Evolutionary conservation across 352 stramenopile species (phyloP).

Genomic region (Globisporangium polare): DNA sequence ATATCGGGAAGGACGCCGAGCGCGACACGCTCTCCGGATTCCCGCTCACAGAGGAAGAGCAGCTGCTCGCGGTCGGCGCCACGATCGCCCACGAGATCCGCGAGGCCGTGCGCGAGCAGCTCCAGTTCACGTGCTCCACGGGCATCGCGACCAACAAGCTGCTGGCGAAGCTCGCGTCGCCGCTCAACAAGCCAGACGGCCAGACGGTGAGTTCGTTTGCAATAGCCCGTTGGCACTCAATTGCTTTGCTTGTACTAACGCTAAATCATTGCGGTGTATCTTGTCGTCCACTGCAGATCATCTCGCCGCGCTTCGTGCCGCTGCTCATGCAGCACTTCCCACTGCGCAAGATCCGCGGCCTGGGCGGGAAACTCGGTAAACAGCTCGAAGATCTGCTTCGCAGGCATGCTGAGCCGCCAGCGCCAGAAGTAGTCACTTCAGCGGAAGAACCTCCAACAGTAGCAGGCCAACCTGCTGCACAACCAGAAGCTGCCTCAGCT

Average conservation of each 20-base stretch:
- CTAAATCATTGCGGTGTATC: not conserved
- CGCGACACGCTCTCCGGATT: slow-evolving; percentile 32
- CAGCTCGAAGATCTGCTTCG: slow-evolving; percentile 62
- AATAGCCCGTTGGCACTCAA: not conserved
- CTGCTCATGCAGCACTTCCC: slow-evolving; percentile 68
- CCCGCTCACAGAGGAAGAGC: slow-evolving; percentile 57
- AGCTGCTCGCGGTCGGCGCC: slow-evolving; percentile 63
- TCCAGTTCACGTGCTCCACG: slow-evolving; percentile 81
- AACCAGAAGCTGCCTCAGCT: not conserved
- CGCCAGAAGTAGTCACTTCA: not conserved
- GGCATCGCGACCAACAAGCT: slow-evolving; percentile 79
- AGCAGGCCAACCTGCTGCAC: slow-evolving; percentile 2
- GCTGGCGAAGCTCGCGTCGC: slow-evolving; percentile 70
- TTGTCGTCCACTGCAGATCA: slow-evolving; percentile 23
- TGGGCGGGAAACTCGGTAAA: slow-evolving; percentile 74
- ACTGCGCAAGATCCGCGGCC: slow-evolving; percentile 65
- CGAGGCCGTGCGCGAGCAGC: slow-evolving; percentile 43
- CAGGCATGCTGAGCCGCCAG: slow-evolving; percentile 20
- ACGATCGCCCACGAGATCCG: slow-evolving; percentile 71
- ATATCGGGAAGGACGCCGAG: slow-evolving; percentile 26
- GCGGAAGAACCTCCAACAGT: not conserved
- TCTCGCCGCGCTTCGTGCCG: slow-evolving; percentile 57
- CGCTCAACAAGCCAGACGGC: slow-evolving; percentile 78
- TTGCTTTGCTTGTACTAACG: not conserved
- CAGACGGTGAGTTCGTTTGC: slow-evolving; percentile 48